Evolutionary conservation across 73 alveolate species (phyloP).

Genomic region (Tetrahymena thermophila): DNA sequence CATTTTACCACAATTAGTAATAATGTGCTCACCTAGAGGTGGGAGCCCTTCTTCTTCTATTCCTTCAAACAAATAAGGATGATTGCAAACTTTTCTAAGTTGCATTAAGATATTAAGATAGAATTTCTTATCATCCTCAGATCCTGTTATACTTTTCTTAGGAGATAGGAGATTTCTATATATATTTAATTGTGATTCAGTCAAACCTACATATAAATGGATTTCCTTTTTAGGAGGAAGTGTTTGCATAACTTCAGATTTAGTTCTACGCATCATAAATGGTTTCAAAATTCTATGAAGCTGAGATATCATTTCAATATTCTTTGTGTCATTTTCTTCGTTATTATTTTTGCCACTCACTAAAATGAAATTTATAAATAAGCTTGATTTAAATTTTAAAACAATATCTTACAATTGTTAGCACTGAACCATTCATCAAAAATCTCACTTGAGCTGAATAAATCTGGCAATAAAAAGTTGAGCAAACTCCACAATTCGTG

Average conservation of each 20-base stretch:
- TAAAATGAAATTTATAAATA: conserved; percentile 8
- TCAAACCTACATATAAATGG: conserved; percentile 78
- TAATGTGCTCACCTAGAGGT: conserved; percentile 74
- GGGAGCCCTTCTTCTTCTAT: conserved; percentile 78
- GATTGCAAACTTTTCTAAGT: conserved; percentile 88
- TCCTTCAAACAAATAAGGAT: conserved; percentile 87
- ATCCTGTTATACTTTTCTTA: conserved; percentile 42
- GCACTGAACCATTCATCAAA: conserved; percentile 86
- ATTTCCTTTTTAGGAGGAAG: conserved; percentile 95
- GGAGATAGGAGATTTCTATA: conserved; percentile 53
- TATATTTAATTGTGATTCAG: conserved; percentile 72
- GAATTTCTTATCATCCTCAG: conserved; percentile 66
- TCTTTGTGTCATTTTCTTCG: conserved; percentile 85
- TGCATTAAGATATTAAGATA: conserved; percentile 89
- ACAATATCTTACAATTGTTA: conserved; percentile 3
- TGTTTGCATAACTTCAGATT: conserved; percentile 91
- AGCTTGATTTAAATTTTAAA: background rate
- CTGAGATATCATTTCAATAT: conserved; percentile 79
- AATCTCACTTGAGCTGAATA: conserved; percentile 79
- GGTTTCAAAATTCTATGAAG: conserved; percentile 93
- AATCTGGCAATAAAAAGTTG: conserved; percentile 95
- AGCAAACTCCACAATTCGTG: conserved; percentile 96
- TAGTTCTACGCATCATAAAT: conserved; percentile 91
- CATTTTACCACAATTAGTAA: conserved; percentile 79
- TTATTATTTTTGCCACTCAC: conserved; percentile 42